Evolutionary conservation across 2,329 filamentous ascomycete species (phyloP).

Genomic region (Penicillium expansum): DNA sequence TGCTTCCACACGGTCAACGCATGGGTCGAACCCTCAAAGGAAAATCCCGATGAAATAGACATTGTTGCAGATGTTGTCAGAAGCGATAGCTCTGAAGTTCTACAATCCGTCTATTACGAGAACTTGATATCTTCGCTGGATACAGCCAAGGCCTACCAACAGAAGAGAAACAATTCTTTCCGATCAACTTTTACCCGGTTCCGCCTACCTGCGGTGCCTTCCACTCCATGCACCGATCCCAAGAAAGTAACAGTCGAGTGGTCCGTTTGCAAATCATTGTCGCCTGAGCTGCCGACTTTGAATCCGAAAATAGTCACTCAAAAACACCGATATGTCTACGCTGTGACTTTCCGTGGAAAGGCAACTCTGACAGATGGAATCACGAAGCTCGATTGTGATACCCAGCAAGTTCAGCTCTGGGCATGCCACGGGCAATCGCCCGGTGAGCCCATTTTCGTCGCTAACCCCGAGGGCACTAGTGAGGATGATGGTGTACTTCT

Average conservation of each 20-base stretch:
- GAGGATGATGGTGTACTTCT: constrained; percentile 56
- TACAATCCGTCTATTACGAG: constrained; percentile 68
- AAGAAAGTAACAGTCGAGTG: constrained; percentile 28
- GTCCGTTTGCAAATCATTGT: constrained; percentile 22
- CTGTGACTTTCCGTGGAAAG: constrained; percentile 45
- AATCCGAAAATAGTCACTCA: constrained; percentile 47
- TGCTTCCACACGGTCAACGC: constrained; percentile 79
- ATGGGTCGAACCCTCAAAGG: constrained; percentile 59
- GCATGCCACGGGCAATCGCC: constrained; percentile 50
- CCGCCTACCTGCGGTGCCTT: constrained; percentile 37
- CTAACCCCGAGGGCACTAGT: constrained; percentile 23
- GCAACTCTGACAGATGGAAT: constrained; percentile 53
- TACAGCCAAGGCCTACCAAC: constrained; percentile 36
- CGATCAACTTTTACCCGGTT: constrained; percentile 35
- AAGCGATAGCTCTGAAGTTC: constrained; percentile 63
- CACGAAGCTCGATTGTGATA: constrained; percentile 52
- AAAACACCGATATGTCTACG: constrained; percentile 52
- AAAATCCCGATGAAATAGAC: constrained; percentile 40
- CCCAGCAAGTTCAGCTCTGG: constrained; percentile 44
- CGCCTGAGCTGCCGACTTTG: constrained; percentile 51
- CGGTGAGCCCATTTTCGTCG: constrained; percentile 55
- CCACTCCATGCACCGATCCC: constrained; percentile 4
- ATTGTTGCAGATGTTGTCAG: constrained; percentile 65
- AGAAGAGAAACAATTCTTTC: constrained; percentile 35
- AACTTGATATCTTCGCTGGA: constrained; percentile 59